phyloP scores from a whole-genome alignment of 306 rosid species.

The Inga laurina region DNA sequence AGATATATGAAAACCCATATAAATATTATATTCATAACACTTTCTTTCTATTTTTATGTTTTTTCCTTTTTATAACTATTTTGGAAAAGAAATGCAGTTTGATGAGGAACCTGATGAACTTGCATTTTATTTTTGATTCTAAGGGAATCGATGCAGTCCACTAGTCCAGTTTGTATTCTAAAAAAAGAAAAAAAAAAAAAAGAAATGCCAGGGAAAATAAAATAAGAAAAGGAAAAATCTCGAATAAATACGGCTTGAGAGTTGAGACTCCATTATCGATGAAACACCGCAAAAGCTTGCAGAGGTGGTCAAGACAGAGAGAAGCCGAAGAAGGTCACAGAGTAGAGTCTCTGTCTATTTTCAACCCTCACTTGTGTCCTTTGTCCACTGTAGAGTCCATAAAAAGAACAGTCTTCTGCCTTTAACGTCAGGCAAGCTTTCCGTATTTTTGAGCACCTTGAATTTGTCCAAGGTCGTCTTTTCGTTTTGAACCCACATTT shows the following conservation, averaged over 20 bases:
- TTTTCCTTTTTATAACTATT: too few species aligned
- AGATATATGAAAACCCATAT: too few species aligned
- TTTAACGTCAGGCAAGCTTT: slow-evolving; percentile 40
- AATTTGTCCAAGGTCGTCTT: not conserved
- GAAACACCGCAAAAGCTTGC: slow-evolving; percentile 6
- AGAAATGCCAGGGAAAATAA: not conserved
- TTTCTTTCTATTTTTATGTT: too few species aligned
- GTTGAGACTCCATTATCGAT: slow-evolving; percentile 22
- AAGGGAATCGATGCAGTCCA: too few species aligned
- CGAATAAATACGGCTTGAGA: not conserved
- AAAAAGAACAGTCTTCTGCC: slow-evolving; percentile 23
- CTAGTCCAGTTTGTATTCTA: too few species aligned
- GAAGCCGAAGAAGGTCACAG: not conserved
- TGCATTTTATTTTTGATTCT: too few species aligned
- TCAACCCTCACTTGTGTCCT: slow-evolving; percentile 12
- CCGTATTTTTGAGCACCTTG: not conserved
- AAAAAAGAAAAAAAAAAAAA: too few species aligned
- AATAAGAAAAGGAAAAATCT: not conserved
- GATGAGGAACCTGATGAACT: too few species aligned
- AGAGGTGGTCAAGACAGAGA: not conserved
- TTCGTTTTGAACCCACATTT: not conserved
- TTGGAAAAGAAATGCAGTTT: too few species aligned
- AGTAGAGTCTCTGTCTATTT: slow-evolving; percentile 7
- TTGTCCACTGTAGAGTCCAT: not conserved
- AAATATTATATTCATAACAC: too few species aligned